Percentiles rank a stretch among this genome's conserved stretches.
Evolutionary conservation across 2,329 filamentous ascomycete species (phyloP).

Genomic region (Neofusicoccum laricinum): DNA sequence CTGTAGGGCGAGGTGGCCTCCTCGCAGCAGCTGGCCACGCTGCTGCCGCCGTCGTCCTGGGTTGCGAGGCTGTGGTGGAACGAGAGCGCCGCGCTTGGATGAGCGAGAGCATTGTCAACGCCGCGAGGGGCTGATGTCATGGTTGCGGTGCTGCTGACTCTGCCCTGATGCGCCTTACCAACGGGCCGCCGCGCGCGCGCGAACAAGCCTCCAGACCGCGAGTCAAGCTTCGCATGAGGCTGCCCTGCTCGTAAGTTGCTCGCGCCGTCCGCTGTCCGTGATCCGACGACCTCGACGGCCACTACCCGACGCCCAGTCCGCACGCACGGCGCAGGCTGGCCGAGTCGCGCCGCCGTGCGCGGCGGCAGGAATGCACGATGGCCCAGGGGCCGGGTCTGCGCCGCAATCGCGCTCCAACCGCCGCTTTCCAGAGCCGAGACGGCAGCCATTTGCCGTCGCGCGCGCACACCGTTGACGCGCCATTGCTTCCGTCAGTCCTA

Average conservation of each 20-base stretch:
- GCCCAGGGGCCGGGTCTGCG: background rate
- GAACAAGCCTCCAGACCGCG: background rate
- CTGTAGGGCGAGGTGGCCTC: background rate
- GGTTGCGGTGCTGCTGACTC: background rate
- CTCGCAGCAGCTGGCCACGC: background rate
- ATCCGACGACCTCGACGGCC: background rate
- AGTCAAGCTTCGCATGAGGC: background rate
- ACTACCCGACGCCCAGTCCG: background rate
- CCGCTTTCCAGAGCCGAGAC: background rate
- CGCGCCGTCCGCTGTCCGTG: too few species aligned
- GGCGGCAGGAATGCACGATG: background rate
- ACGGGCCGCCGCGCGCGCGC: background rate
- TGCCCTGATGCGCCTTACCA: background rate
- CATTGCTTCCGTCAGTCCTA: background rate
- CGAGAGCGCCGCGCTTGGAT: background rate
- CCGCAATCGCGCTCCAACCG: background rate
- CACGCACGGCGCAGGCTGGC: too few species aligned
- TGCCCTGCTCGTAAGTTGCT: background rate
- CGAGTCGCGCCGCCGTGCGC: background rate
- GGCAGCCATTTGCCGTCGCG: background rate
- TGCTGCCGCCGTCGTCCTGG: background rate
- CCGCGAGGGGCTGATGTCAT: background rate
- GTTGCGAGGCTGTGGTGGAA: background rate
- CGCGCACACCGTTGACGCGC: background rate
- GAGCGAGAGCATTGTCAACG: background rate